Base-by-base conservation (phyloP, 2,329 filamentous ascomycete species). In the Cordyceps tenuipes region DNA sequence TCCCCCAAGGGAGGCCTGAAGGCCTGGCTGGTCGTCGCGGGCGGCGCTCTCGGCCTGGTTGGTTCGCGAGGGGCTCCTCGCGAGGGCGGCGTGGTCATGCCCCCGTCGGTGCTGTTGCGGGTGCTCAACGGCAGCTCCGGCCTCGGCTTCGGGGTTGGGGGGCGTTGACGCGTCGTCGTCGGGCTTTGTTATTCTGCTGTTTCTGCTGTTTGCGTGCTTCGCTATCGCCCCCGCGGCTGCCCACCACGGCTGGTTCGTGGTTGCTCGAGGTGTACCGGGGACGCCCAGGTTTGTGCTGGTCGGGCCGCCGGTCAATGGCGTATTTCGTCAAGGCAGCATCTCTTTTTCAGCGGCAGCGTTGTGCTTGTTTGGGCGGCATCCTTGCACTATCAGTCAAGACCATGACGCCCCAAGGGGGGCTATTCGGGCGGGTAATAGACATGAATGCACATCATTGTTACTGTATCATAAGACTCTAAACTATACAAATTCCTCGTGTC, bases 21-120 rank as follows among this genome's bases (percentile, higher is more conserved):
- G 59, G 34, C 67, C 55, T 53, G 65, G 62, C 41, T 66, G 29
- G 62, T 69, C 31, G 59, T 63, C 9, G 47, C 60, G 29, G 64
- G 64, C 39, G 61, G 62, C 55, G 43, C n/a, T n/a, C n/a, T n/a
- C n/a, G n/a, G n/a, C n/a, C n/a, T n/a, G n/a, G n/a, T n/a, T n/a
- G n/a, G n/a, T n/a, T n/a, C n/a, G n/a, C n/a, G n/a, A n/a, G n/a
- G n/a, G n/a, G n/a, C n/a, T n/a, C n/a, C n/a, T n/a, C 84, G 17
- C 72, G 89, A 13, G 87, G 87, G 87, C 29, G 88, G 87, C n/a
- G 80, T 90, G 23, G 73, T 83, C 1, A 89, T 89, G 57, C 79
- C 79, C 79, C 79, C 1, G 68, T 81, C n/a, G 12, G 66, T 79
- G 57, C 68, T 82, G 47, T 75, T 77, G 62, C 68, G 70, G 23